Base-by-base conservation (phyloP, 2,329 filamentous ascomycete genomes). In the Aspergillus pseudoviridinutans region DNA sequence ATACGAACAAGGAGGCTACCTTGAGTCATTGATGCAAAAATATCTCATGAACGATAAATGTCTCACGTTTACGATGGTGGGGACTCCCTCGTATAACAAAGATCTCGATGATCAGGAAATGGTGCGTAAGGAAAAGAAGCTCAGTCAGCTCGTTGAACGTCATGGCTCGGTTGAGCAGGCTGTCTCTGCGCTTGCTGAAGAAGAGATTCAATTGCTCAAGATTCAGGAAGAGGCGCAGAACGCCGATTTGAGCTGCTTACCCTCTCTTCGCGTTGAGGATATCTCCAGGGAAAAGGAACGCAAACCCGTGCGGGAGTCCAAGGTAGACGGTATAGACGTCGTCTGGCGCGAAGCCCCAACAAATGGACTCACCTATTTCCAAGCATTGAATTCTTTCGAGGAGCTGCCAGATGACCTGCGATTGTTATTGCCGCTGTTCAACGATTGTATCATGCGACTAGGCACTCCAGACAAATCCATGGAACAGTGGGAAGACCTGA, bases 291-390 rank as follows among this genome's bases (percentile, higher is more conserved):
- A 84, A 59, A 90, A 90, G 69, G 89, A 92, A 66, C 83, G 84
- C 55, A 90, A 93, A 61, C 85, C 89, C n/a, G 71, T 86, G 25
- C 78, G 81, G 22, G 78, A 85, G 62, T 80, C 78, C 42, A 77
- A 79, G 10, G 72, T 89, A 9, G 82, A 84, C 46, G 82, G 83
- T 41, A 83, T 88, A 44, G 85, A 88, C 49, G 85, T 94, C 3
- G 90, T 97, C 67, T 97, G 92, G 92, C 87, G 89, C 52, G 91
- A 96, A 73, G 91, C 92, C 7, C 90, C 91, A 2, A 99, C 94
- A 0, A 99, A 99, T 67, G 94, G 94, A 0, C 78, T 99, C 58
- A 97, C 93, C 1, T 99, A 99, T 72, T 96, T 99, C 79, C 88
- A 92, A 58, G 92, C 91, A 3, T 84, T 97, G 72, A 92, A 95